Base-by-base conservation (phyloP, 1,284 basidiomycete genomes). In the Microbotryomycetes sp. region DNA sequence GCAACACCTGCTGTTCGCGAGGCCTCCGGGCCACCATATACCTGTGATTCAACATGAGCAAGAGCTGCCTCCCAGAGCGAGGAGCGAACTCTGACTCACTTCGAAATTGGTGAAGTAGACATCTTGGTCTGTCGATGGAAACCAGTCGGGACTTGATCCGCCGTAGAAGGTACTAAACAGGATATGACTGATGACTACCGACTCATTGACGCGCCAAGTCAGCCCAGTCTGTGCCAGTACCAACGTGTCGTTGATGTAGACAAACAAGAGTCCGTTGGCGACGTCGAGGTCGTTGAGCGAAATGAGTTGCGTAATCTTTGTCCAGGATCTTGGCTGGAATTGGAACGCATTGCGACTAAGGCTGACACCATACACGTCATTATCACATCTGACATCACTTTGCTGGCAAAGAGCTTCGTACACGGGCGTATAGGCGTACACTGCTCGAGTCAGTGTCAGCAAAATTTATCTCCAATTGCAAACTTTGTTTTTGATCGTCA, bases 101-200 rank as follows among this genome's bases (percentile, higher is more conserved):
- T n/a, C n/a, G 19, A 42, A 42, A 42, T 42, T 19, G 12, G 36
- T 42, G 19, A 42, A 42, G 12, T 12, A 42, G 12, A 42, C 12
- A 19, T 42, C 12, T 42, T 42, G 36, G 36, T 42, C 36, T 12
- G 12, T 42, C 12, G 9, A 12, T 19, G 36, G 36, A 42, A 42
- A 42, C 12, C 57, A 30, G n/a, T 52, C 25, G 25, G 9, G 25
- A n/a, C 16, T 29, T n/a, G 22, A 4, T 0, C 66, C 66, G 7
- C 66, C 66, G 16, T 62, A 67, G 30, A 67, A 67, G 15, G 60
- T 67, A n/a, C 55, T 58, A 58, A 67, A 67, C 22, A 64, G 28
- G 3, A 67, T 54, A 26, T 50, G 64, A 6, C 51, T 50, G 23
- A 67, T 19, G 4, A 58, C 54, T 52, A 67, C 66, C 23, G 25